A percentile compares a stretch with the other conserved stretches of the same genome.
Evolutionary conservation across 139 green algal species (phyloP).

Genomic region (Chloropicon primus): DNA sequence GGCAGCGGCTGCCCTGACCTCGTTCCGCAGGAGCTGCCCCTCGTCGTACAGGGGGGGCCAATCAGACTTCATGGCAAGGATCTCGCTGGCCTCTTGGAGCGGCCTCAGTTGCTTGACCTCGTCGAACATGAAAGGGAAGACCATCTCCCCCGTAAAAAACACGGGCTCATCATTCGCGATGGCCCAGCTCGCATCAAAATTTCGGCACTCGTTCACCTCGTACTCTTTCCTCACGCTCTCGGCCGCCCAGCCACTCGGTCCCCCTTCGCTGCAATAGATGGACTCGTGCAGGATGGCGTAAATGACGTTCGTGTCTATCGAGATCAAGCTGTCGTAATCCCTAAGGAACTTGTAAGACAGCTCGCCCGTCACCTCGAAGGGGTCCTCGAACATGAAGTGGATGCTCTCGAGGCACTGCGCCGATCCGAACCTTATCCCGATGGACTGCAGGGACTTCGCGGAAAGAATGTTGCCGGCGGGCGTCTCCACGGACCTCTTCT

Average conservation of each 20-base stretch:
- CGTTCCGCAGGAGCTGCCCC: constrained; percentile 30
- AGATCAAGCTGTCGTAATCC: constrained; percentile 44
- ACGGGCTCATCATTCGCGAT: constrained; percentile 31
- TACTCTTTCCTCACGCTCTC: constrained; percentile 34
- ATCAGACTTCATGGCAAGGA: constrained; percentile 52
- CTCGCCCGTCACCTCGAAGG: constrained; percentile 13
- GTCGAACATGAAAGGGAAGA: constrained; percentile 91
- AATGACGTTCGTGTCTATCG: constrained; percentile 82
- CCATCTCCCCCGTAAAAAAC: constrained; percentile 80
- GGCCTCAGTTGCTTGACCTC: constrained; percentile 57
- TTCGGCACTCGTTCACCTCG: constrained; percentile 22
- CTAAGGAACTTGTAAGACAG: constrained; percentile 66
- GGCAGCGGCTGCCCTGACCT: constrained; percentile 50
- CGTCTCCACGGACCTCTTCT: background rate
- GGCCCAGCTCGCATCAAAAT: constrained; percentile 4
- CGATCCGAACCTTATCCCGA: background rate
- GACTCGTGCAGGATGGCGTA: constrained; percentile 91
- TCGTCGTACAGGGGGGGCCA: constrained; percentile 75
- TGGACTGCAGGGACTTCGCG: background rate
- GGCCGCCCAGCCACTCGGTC: constrained; percentile 48
- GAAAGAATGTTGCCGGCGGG: background rate
- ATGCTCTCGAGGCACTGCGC: background rate
- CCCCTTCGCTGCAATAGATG: constrained; percentile 67
- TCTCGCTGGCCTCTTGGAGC: constrained; percentile 49
- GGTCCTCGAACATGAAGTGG: constrained; percentile 7